phyloP scores from a whole-genome alignment of 116 monocot genomes.

The Posidonia oceanica region DNA sequence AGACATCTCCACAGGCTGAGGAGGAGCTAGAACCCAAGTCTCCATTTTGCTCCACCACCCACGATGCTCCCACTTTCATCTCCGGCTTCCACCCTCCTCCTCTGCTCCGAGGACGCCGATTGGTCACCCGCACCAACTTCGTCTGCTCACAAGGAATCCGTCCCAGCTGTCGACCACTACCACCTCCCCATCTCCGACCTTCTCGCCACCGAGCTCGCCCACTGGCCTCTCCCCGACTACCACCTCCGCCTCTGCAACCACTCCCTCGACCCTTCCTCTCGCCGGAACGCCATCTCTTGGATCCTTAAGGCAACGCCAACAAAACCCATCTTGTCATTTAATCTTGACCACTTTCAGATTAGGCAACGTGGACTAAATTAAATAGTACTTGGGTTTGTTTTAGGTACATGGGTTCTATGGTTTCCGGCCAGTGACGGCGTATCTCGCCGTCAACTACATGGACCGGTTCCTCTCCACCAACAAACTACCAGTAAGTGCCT shows the following conservation, averaged over 20 bases:
- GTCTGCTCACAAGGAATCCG: too few relatives aligned
- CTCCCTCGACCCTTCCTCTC: conserved; percentile 42
- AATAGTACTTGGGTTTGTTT: background rate
- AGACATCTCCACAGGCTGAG: too few relatives aligned
- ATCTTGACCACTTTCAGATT: conserved; percentile 4
- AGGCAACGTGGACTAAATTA: background rate
- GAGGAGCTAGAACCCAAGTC: too few relatives aligned
- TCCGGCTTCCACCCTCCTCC: background rate
- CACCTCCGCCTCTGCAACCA: conserved; percentile 15
- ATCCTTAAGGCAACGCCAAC: conserved; percentile 43
- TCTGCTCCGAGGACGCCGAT: background rate
- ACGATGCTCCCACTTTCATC: background rate
- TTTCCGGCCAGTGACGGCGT: conserved; percentile 58
- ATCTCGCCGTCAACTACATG: conserved; percentile 78
- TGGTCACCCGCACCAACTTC: background rate
- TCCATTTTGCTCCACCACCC: too few relatives aligned
- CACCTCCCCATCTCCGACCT: conserved; percentile 2
- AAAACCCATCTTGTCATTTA: background rate
- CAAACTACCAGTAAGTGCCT: conserved; percentile 33
- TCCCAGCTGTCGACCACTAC: too few relatives aligned
- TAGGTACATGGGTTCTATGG: conserved; percentile 42
- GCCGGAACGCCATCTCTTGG: conserved; percentile 51
- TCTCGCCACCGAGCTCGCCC: conserved; percentile 28
- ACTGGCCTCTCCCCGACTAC: conserved; percentile 31
- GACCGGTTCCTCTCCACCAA: conserved; percentile 70